Evolutionary conservation across 2,329 filamentous ascomycete genomes (phyloP).

Genomic region (Talaromyces atroroseus): DNA sequence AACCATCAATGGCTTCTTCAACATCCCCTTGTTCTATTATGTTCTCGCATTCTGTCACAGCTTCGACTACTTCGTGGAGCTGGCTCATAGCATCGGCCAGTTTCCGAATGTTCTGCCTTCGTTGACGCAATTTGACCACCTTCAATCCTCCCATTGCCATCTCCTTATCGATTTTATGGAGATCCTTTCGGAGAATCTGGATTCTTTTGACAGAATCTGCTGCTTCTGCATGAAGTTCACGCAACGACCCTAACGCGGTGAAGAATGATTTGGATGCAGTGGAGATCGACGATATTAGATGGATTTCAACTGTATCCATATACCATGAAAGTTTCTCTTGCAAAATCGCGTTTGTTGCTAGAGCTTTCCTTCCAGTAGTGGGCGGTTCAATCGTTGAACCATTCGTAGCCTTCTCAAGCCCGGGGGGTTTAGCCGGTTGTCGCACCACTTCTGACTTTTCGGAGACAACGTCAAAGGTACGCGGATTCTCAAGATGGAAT

Average conservation of each 20-base stretch:
- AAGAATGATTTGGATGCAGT: conserved; percentile 96
- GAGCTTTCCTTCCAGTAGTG: conserved; percentile 63
- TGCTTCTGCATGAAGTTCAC: conserved; percentile 86
- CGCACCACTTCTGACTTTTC: conserved; percentile 95
- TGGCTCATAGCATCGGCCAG: conserved; percentile 79
- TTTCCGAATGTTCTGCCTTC: conserved; percentile 77
- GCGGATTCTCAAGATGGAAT: conserved; percentile 91
- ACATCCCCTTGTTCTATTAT: conserved; percentile 79
- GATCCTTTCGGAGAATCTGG: conserved; percentile 69
- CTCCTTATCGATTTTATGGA: conserved; percentile 75
- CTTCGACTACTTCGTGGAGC: conserved; percentile 70
- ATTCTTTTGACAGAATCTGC: conserved; percentile 87
- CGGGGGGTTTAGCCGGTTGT: conserved; percentile 49
- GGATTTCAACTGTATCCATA: conserved; percentile 98
- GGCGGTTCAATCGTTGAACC: conserved; percentile 54
- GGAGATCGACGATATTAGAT: conserved; percentile 93
- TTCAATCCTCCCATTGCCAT: conserved; percentile 80
- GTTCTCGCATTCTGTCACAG: conserved; percentile 69
- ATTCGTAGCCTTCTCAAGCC: conserved; percentile 53
- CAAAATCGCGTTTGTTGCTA: conserved; percentile 93
- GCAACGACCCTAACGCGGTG: conserved; percentile 81
- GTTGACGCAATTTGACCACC: conserved; percentile 74
- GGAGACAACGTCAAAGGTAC: conserved; percentile 94
- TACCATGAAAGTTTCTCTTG: conserved; percentile 99
- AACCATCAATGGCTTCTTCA: conserved; percentile 69